Evolutionary conservation across 331 rosid genomes (phyloP).

Genomic region (Erythrophleum ivorense): DNA sequence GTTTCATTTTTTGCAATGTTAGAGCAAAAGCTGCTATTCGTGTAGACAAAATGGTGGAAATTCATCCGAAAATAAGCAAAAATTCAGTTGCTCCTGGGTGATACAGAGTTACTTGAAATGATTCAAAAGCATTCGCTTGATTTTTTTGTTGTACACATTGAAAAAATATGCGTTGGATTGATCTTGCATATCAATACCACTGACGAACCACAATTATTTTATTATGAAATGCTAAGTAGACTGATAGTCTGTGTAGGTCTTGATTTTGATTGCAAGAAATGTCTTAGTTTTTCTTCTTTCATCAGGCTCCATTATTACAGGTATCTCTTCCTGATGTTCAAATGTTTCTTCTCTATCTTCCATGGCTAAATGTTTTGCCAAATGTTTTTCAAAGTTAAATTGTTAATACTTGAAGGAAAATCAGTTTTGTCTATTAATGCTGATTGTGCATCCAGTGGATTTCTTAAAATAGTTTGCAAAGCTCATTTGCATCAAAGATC

Average conservation of each 20-base stretch:
- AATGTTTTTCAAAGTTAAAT: not conserved
- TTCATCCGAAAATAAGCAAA: conserved; percentile 23
- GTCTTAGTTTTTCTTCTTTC: conserved; percentile 7
- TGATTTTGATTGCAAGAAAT: not conserved
- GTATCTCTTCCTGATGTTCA: too few relatives aligned
- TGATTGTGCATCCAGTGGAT: conserved; percentile 21
- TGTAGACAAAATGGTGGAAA: conserved; percentile 36
- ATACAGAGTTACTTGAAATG: conserved; percentile 29
- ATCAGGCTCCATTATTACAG: too few relatives aligned
- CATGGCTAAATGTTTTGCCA: too few relatives aligned
- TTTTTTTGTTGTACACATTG: not conserved
- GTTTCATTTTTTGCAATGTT: conserved; percentile 30
- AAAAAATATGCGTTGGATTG: conserved; percentile 19
- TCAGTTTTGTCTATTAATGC: conserved; percentile 19
- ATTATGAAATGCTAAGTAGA: not conserved
- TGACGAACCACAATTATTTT: not conserved
- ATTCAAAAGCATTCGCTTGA: conserved; percentile 30
- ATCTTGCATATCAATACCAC: conserved; percentile 17
- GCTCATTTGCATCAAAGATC: conserved; percentile 19
- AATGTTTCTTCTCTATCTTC: too few relatives aligned
- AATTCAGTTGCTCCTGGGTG: conserved; percentile 23
- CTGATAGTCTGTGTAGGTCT: not conserved
- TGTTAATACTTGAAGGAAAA: not conserved
- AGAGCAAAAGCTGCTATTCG: conserved; percentile 32
- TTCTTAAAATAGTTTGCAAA: not conserved